Percentiles rank a stretch among this genome's conserved stretches.
Evolutionary conservation across 2,329 filamentous ascomycete species (phyloP).

Genomic region (Cladobotryum protrusum): DNA sequence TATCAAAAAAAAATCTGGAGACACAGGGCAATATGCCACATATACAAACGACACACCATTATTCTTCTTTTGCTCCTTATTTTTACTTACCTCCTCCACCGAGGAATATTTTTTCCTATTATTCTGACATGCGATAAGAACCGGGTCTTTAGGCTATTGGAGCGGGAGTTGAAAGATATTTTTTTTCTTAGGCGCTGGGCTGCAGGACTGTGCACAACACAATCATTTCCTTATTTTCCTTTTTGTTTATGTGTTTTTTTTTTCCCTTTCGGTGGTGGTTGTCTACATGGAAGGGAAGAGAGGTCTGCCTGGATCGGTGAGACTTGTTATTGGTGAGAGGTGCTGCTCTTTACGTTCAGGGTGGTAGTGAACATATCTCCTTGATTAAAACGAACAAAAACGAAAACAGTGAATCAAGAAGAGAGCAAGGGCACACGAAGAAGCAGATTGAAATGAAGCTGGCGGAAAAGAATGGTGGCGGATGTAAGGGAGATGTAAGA

Average conservation of each 20-base stretch:
- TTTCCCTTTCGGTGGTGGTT: conserved; percentile 8
- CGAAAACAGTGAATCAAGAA: background rate
- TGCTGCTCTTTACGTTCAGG: background rate
- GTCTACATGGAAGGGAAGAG: background rate
- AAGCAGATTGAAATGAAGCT: background rate
- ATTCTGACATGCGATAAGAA: conserved; percentile 16
- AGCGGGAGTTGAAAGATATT: conserved; percentile 26
- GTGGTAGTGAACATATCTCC: background rate
- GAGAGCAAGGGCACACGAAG: background rate
- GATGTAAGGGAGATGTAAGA: background rate
- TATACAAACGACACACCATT: conserved; percentile 3
- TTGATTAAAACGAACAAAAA: background rate
- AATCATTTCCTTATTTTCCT: background rate
- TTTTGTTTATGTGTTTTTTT: conserved; percentile 7
- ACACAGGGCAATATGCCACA: background rate
- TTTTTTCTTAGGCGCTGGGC: conserved; percentile 20
- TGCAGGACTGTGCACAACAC: conserved; percentile 16
- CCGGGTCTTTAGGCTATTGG: conserved; percentile 19
- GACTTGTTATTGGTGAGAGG: background rate
- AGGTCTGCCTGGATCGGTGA: too few species aligned
- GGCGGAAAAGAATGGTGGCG: too few species aligned
- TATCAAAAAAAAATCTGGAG: background rate
- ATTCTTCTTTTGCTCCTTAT: background rate
- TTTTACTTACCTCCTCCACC: conserved; percentile 1
- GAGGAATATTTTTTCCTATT: background rate